phyloP scores from a whole-genome alignment of 2,329 filamentous ascomycete genomes.

The Talaromyces sp. region DNA sequence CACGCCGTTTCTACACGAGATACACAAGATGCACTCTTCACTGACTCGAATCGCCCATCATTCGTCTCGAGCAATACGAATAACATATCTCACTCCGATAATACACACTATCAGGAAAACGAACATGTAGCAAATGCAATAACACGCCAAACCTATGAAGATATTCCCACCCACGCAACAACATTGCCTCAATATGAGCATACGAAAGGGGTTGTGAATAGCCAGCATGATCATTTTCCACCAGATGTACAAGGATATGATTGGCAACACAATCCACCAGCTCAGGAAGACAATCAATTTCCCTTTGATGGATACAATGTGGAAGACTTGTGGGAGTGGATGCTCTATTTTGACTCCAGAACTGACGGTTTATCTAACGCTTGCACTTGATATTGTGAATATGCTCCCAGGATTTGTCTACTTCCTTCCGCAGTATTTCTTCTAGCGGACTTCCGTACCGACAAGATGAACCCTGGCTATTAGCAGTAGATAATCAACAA shows the following conservation, averaged over 20 bases:
- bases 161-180: neutral
- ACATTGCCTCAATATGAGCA: neutral
- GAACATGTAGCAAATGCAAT: neutral
- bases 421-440: neutral
- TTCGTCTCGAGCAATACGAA: neutral
- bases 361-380: constrained; percentile 4
- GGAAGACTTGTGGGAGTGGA: constrained; percentile 23
- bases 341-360: constrained; percentile 19
- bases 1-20: neutral
- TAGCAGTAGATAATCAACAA: neutral
- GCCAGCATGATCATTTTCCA: neutral
- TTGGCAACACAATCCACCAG: constrained; percentile 2
- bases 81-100: neutral
- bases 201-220: neutral
- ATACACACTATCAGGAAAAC: neutral
- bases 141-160: neutral
- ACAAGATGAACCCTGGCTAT: neutral
- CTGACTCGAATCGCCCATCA: neutral
- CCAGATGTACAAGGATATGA: neutral
- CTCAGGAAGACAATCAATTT: constrained; percentile 12
- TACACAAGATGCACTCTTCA: neutral
- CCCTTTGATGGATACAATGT: constrained; percentile 22
- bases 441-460: neutral
- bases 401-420: too few relatives aligned
- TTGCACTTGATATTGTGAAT: neutral